Evolutionary conservation across 1,284 basidiomycete genomes (phyloP).

Genomic region (Puccinia triticina): DNA sequence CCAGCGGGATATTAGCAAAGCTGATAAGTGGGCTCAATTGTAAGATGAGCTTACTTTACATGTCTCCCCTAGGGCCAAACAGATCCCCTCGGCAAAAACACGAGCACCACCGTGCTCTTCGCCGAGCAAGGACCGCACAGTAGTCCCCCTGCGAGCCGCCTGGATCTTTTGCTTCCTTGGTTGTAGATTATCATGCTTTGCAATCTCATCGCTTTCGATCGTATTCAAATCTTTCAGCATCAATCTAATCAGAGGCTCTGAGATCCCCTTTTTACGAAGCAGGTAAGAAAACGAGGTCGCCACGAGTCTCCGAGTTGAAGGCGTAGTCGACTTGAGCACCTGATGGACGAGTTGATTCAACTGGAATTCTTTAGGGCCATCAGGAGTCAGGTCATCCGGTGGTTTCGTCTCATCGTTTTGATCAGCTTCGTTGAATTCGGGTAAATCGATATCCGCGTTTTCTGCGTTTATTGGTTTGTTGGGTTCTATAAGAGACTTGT

Average conservation of each 20-base stretch:
- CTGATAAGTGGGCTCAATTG: constrained; percentile 2
- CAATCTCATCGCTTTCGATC: constrained; percentile 34
- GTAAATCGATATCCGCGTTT: constrained; percentile 9
- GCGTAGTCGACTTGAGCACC: constrained; percentile 41
- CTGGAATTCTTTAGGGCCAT: constrained; percentile 1
- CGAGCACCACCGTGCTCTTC: constrained; percentile 49
- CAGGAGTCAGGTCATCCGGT: not conserved
- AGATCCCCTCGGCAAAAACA: constrained; percentile 50
- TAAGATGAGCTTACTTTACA: constrained; percentile 38
- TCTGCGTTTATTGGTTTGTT: not conserved
- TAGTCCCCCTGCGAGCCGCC: constrained; percentile 29
- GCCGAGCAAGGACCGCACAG: constrained; percentile 20
- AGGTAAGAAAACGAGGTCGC: constrained; percentile 50
- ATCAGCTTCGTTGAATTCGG: constrained; percentile 3
- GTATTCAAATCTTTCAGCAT: constrained; percentile 41
- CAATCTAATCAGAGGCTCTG: constrained; percentile 28
- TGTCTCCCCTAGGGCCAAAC: constrained; percentile 34
- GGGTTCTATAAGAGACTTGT: constrained; percentile 10
- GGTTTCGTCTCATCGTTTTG: not conserved
- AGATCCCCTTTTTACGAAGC: constrained; percentile 37
- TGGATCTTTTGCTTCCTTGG: constrained; percentile 44
- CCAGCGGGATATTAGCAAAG: not conserved
- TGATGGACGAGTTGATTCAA: constrained; percentile 2
- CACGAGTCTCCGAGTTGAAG: constrained; percentile 47
- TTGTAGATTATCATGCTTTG: constrained; percentile 29